phyloP scores from a whole-genome alignment of 768 basidiomycete genomes.

The Mycena filopes region DNA sequence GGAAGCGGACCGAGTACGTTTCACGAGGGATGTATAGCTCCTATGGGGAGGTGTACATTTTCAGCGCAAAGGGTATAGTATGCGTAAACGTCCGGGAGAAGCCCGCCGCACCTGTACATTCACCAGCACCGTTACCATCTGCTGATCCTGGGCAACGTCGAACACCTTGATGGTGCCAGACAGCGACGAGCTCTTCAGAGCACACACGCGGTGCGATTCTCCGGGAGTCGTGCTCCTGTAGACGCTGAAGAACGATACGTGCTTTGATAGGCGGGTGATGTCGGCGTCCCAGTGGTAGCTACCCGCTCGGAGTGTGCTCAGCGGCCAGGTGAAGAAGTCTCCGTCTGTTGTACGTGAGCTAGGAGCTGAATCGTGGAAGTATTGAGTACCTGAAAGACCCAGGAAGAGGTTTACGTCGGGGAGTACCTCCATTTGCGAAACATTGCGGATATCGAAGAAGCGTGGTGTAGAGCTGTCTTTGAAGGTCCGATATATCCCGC shows the following conservation, averaged over 20 bases:
- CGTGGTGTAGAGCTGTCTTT: not conserved
- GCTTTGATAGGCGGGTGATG: conserved; percentile 15
- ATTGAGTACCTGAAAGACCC: conserved; percentile 70
- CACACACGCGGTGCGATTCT: conserved; percentile 74
- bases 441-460: conserved; percentile 34
- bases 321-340: conserved; percentile 21
- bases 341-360: conserved; percentile 6
- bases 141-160: conserved; percentile 45
- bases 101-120: no score
- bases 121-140: no score
- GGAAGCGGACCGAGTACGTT: conserved; percentile 78
- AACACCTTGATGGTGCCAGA: conserved; percentile 82
- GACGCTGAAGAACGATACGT: conserved; percentile 60
- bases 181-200: conserved; percentile 77
- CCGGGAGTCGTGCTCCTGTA: conserved; percentile 66
- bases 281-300: conserved; percentile 4
- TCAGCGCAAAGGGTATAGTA: no score
- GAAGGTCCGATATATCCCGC: conserved; percentile 14
- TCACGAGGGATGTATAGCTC: conserved; percentile 87
- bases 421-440: conserved; percentile 80
- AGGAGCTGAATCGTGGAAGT: not conserved
- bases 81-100: no score
- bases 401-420: conserved; percentile 81
- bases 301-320: conserved; percentile 11
- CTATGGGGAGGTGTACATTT: conserved; percentile 46